Conservation (phyloP, 768 basidiomycete species). For the Amanita rubescens region DNA sequence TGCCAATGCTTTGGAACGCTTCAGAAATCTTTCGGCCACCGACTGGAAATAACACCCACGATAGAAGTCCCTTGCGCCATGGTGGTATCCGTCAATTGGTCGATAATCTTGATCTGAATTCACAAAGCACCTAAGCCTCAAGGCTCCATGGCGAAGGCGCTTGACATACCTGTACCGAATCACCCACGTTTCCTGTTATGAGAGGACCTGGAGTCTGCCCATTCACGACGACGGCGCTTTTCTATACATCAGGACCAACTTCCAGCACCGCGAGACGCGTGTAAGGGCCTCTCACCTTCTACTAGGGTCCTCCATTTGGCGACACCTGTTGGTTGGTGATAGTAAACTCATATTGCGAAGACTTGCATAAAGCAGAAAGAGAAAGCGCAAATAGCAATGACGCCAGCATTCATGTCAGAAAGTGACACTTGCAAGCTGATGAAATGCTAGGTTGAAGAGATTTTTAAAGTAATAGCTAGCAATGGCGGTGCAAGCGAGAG, state of each 20-base stretch:
- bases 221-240: constrained; percentile 36
- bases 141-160: background rate
- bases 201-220: constrained; percentile 43
- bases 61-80: constrained; percentile 25
- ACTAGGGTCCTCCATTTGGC: constrained; percentile 12
- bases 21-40: background rate
- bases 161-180: background rate
- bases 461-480: too few relatives aligned
- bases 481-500: too few relatives aligned
- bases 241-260: background rate
- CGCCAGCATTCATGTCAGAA: background rate
- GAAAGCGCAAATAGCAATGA: background rate
- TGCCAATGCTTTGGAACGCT: constrained; percentile 40
- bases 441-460: too few relatives aligned
- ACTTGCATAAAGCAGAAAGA: background rate
- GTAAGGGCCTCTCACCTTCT: background rate
- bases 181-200: constrained; percentile 28
- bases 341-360: background rate
- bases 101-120: constrained; percentile 37
- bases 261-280: background rate
- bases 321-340: background rate
- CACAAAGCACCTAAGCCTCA: constrained; percentile 20
- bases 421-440: too few relatives aligned
- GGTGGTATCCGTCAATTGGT: constrained; percentile 32
- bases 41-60: constrained; percentile 14